These are phyloP conservation scores for Ensete glaucum DNA, from an alignment of 176 grass and related monocot genomes.

Conservation along the genomic window DNA sequence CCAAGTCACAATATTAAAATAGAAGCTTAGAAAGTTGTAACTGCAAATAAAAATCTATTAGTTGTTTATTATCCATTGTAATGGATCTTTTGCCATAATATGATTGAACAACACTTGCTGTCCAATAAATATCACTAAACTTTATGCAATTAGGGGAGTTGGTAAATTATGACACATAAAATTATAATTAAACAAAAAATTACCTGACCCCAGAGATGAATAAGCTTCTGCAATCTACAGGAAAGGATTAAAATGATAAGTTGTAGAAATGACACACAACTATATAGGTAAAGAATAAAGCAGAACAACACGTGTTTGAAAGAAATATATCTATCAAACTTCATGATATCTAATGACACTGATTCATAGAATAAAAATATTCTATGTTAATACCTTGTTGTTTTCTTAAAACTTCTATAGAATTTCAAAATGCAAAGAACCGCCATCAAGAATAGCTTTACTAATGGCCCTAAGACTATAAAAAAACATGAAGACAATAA, in stretches of 20 bases:
- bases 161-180: neutral
- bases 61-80: too few species aligned
- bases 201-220: constrained; percentile 36
- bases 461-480: neutral
- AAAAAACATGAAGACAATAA: neutral
- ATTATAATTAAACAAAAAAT: neutral
- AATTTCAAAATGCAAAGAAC: neutral
- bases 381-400: neutral
- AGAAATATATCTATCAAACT: neutral
- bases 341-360: neutral
- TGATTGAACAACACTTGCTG: neutral
- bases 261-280: neutral
- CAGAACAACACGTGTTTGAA: neutral
- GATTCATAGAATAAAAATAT: neutral
- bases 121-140: neutral
- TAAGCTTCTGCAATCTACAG: constrained; percentile 78
- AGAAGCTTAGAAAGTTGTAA: too few species aligned
- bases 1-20: too few species aligned
- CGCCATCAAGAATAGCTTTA: neutral
- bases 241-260: neutral
- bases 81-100: neutral
- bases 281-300: neutral
- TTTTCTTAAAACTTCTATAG: neutral
- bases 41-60: too few species aligned
- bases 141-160: neutral